Conservation (phyloP, 352 stramenopile species). For the Phytophthora citrophthora region DNA sequence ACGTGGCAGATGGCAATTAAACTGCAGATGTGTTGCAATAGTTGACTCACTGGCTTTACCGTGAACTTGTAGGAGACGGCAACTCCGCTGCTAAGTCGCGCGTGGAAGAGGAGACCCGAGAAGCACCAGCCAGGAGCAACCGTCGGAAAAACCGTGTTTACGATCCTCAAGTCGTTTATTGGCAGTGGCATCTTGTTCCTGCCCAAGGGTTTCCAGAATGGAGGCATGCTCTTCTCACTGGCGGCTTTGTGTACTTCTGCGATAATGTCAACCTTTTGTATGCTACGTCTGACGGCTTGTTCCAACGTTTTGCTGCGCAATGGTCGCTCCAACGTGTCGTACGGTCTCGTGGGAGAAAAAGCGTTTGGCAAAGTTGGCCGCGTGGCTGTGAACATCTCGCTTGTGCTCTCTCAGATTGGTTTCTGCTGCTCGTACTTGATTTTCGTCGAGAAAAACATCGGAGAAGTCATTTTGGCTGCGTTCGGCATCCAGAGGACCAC, state of each 20-base stretch:
- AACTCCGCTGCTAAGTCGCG: slow-evolving; percentile 45
- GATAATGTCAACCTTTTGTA: slow-evolving; percentile 63
- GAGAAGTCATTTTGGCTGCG: slow-evolving; percentile 58
- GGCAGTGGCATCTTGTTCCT: slow-evolving; percentile 75
- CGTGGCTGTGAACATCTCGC: slow-evolving; percentile 68
- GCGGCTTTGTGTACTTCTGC: slow-evolving; percentile 50
- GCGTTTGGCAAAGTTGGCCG: slow-evolving; percentile 57
- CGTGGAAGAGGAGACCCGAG: slow-evolving; percentile 34
- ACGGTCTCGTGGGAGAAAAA: slow-evolving; percentile 61
- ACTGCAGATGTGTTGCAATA: slow-evolving; percentile 11
- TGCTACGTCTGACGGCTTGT: slow-evolving; percentile 63
- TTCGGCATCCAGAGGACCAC: slow-evolving; percentile 51
- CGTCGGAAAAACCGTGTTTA: slow-evolving; percentile 65
- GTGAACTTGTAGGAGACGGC: slow-evolving; percentile 34
- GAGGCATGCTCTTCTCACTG: slow-evolving; percentile 75
- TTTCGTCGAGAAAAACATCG: slow-evolving; percentile 77
- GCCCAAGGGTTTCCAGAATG: slow-evolving; percentile 70
- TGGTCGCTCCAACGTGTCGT: slow-evolving; percentile 49
- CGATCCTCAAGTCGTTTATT: slow-evolving; percentile 79
- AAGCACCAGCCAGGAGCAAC: slow-evolving; percentile 40
- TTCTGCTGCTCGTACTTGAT: slow-evolving; percentile 84
- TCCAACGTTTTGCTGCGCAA: slow-evolving; percentile 47
- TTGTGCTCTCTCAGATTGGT: slow-evolving; percentile 71
- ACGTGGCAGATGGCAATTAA: slow-evolving; percentile 30
- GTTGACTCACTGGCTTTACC: slow-evolving; percentile 15